These are phyloP conservation scores for Rhinocladiella similis DNA, from an alignment of 2,329 filamentous ascomycete genomes.

Conservation along the genomic window DNA sequence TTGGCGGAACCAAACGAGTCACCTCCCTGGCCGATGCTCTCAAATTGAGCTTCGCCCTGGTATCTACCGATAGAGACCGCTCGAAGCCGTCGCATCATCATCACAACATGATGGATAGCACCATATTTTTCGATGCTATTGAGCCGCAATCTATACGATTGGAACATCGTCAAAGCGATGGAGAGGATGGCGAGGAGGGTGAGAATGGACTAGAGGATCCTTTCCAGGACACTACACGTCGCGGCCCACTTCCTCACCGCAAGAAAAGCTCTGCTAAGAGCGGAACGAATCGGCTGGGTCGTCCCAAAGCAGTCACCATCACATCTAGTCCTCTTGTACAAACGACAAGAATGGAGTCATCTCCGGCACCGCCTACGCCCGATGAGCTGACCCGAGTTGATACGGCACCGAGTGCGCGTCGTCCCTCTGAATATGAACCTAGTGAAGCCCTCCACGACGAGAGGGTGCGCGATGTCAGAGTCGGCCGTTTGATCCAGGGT, in stretches of 20 bases:
- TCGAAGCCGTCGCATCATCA: conserved; percentile 38
- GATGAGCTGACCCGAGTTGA: conserved; percentile 37
- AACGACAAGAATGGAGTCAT: conserved; percentile 26
- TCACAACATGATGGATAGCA: conserved; percentile 71
- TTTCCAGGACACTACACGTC: neutral
- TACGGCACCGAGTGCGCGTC: conserved; percentile 39
- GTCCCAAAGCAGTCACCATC: conserved; percentile 28
- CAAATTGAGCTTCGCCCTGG: conserved; percentile 96
- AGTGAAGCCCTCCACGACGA: conserved; percentile 69
- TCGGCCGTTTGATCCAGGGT: conserved; percentile 85
- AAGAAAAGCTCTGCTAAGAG: conserved; percentile 5
- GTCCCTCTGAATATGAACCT: conserved; percentile 45
- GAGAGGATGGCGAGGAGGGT: conserved; percentile 31
- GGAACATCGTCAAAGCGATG: conserved; percentile 20
- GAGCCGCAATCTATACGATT: conserved; percentile 43
- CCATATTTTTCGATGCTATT: conserved; percentile 68
- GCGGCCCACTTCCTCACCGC: conserved; percentile 9
- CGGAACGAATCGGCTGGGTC: conserved; percentile 13
- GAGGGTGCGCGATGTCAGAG: conserved; percentile 84
- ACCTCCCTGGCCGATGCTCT: conserved; percentile 93
- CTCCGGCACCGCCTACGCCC: conserved; percentile 31
- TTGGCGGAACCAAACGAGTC: conserved; percentile 93
- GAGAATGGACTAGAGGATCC: conserved; percentile 33
- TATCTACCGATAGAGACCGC: conserved; percentile 74
- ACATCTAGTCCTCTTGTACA: conserved; percentile 32